These are phyloP conservation scores for Solanum infundibuliforme DNA, from an alignment of 257 asterid genomes.

Conservation along the genomic window DNA sequence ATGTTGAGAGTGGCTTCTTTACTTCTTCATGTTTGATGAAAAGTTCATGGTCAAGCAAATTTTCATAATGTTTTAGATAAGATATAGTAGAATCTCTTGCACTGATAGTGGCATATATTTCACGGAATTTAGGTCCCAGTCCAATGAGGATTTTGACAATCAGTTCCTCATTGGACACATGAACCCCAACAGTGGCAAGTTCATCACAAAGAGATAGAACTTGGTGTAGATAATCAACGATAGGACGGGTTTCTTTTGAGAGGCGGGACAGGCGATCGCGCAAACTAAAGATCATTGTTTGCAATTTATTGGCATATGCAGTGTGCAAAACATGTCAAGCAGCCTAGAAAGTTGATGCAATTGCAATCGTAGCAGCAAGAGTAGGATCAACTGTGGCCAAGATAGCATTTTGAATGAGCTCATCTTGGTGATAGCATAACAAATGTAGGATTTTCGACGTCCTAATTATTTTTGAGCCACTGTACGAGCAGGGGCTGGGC, in stretches of 20 bases:
- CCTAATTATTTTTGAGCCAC: background rate
- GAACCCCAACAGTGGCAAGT: background rate
- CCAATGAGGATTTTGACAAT: too few species aligned
- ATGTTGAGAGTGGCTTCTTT: too few species aligned
- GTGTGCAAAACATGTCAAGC: background rate
- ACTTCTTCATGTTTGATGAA: too few species aligned
- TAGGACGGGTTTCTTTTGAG: background rate
- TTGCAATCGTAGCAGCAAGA: background rate
- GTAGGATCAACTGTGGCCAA: background rate
- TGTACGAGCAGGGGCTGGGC: background rate
- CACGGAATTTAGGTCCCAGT: too few species aligned
- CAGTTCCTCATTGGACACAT: too few species aligned
- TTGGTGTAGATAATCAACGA: background rate
- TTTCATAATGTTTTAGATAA: too few species aligned
- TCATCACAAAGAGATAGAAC: background rate
- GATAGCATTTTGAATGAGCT: background rate
- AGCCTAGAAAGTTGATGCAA: background rate
- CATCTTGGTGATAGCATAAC: background rate
- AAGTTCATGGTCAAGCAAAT: too few species aligned
- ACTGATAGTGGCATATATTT: too few species aligned
- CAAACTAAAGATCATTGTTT: background rate
- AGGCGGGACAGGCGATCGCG: background rate
- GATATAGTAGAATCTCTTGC: too few species aligned
- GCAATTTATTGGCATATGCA: background rate
- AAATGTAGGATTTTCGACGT: background rate